Conservation (phyloP, 345 rosid genomes). For the Mallotus nudiflorus region DNA sequence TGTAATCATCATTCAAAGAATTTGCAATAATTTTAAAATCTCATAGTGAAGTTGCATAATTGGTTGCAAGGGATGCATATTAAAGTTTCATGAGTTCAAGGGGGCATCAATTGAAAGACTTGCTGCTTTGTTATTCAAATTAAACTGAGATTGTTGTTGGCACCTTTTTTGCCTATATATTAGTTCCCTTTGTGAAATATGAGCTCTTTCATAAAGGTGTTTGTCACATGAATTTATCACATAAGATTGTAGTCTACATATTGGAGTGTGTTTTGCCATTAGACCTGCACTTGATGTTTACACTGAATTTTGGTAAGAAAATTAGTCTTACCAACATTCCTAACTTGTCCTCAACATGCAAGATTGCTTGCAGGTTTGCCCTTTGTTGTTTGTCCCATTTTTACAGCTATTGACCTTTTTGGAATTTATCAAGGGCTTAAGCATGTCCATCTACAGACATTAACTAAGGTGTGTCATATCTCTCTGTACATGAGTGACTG, state of each 20-base stretch:
- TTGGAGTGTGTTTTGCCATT: constrained; percentile 6
- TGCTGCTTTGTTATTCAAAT: neutral
- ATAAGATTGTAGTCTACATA: neutral
- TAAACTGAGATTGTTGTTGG: neutral
- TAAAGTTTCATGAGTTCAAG: neutral
- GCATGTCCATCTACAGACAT: constrained; percentile 78
- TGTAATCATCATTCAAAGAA: neutral
- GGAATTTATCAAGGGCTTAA: constrained; percentile 88
- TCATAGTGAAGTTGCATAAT: neutral
- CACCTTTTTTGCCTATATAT: neutral
- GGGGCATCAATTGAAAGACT: neutral
- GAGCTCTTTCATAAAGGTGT: neutral
- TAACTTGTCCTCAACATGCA: constrained; percentile 27
- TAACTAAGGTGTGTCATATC: constrained; percentile 62
- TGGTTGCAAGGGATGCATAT: neutral
- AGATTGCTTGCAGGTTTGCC: constrained; percentile 74
- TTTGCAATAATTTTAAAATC: neutral
- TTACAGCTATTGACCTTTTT: constrained; percentile 71
- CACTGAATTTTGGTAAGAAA: neutral
- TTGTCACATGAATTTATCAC: neutral
- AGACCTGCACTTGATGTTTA: constrained; percentile 6
- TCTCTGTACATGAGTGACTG: neutral
- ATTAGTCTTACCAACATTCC: constrained; percentile 10
- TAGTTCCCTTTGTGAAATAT: neutral
- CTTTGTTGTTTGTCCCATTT: constrained; percentile 69